Evolutionary conservation across 345 rosid genomes (phyloP).

Genomic region (Hypericum perforatum): DNA sequence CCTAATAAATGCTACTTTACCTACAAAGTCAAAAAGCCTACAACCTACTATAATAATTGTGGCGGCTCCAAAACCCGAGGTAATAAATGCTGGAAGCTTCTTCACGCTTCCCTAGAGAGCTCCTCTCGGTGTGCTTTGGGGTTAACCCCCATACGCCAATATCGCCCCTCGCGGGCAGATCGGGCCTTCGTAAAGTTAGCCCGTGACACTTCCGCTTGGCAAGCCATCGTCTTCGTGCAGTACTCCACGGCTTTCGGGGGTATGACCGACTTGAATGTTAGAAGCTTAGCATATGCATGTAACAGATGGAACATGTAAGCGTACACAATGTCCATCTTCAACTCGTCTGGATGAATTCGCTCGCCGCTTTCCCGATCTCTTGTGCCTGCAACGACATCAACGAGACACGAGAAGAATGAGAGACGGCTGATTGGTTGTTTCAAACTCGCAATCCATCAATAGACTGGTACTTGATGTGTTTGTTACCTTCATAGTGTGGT

Average conservation of each 20-base stretch:
- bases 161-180: no score
- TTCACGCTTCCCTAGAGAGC: no score
- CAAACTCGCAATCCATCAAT: no score
- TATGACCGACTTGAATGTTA: slow-evolving; percentile 14
- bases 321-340: slow-evolving; percentile 22
- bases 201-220: slow-evolving; percentile 10
- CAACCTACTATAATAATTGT: no score
- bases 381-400: slow-evolving; percentile 14
- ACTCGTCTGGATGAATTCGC: slow-evolving; percentile 16
- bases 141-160: no score
- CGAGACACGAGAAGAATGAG: background rate
- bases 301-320: slow-evolving; percentile 27
- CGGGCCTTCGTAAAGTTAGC: no score
- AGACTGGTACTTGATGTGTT: background rate
- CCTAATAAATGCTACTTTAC: no score
- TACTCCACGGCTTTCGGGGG: slow-evolving; percentile 15
- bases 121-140: no score
- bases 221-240: slow-evolving; percentile 19
- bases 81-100: no score
- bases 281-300: slow-evolving; percentile 19
- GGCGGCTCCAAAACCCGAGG: no score
- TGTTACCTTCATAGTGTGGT: slow-evolving; percentile 16
- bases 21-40: no score
- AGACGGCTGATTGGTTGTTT: background rate
- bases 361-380: slow-evolving; percentile 18